Evolutionary conservation across 805 yeast genomes (phyloP).

Genomic region (Priceomyces castillae): DNA sequence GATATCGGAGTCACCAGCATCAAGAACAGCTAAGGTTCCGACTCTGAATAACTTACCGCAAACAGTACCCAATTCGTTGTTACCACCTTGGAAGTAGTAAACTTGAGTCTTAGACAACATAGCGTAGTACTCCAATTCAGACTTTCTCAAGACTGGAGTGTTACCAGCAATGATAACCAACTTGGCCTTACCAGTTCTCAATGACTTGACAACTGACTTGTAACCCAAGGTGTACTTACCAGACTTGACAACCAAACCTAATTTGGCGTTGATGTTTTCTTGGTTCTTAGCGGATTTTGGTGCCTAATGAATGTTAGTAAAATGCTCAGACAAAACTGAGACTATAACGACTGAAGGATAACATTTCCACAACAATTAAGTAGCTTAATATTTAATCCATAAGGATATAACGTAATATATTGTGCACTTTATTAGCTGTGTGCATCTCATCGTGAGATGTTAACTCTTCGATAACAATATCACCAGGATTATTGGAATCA

Average conservation of each 20-base stretch:
- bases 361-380: background rate
- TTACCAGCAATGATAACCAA: constrained; percentile 96
- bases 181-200: constrained; percentile 99
- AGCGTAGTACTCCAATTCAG: constrained; percentile 99
- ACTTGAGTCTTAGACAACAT: constrained; percentile 97
- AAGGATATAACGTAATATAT: no score
- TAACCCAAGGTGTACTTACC: constrained; percentile 99
- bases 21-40: constrained; percentile 93
- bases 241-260: constrained; percentile 96
- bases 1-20: constrained; percentile 99
- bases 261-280: constrained; percentile 96
- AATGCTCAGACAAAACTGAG: background rate
- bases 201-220: constrained; percentile 97
- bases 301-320: constrained; percentile 67
- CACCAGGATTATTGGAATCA: no score
- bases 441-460: no score
- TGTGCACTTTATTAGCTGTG: no score
- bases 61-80: constrained; percentile 99
- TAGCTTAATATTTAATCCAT: no score
- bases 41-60: constrained; percentile 99
- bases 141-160: constrained; percentile 99
- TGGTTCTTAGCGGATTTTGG: constrained; percentile 83
- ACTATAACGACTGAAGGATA: background rate
- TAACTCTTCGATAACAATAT: no score
- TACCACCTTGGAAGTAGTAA: constrained; percentile 99